Percentiles rank a stretch among this genome's conserved stretches.
These are phyloP conservation scores for Neopestalotiopsis clavispora DNA, from an alignment of 2,329 filamentous ascomycete species.

Conservation along the genomic window DNA sequence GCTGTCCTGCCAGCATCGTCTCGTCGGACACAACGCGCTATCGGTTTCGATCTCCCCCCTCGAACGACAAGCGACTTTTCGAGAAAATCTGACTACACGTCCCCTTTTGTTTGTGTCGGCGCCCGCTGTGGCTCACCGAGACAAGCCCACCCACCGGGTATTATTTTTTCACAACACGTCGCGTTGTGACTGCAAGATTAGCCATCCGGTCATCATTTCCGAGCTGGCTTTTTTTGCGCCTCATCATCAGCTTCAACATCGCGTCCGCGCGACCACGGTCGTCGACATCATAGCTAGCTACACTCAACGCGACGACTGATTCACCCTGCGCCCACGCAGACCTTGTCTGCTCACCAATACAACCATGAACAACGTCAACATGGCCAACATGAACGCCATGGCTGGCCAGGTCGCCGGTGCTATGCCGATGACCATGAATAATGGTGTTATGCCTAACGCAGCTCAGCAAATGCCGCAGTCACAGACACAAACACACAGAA, in stretches of 20 bases:
- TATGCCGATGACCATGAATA: conserved; percentile 69
- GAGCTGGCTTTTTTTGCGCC: conserved; percentile 12
- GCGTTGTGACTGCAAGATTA: background rate
- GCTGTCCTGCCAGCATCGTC: background rate
- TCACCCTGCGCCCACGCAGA: conserved; percentile 33
- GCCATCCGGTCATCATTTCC: conserved; percentile 2
- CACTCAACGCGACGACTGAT: conserved; percentile 12
- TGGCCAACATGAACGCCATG: conserved; percentile 74
- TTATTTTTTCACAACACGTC: conserved; percentile 15
- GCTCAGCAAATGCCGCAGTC: conserved; percentile 26
- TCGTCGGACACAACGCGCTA: background rate
- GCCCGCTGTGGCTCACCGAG: conserved; percentile 16
- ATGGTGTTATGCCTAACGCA: conserved; percentile 42
- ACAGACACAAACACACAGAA: conserved; percentile 44
- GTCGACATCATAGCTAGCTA: background rate
- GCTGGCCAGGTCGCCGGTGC: conserved; percentile 66
- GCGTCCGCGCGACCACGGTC: conserved; percentile 5
- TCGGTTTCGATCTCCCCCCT: background rate
- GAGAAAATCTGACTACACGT: background rate
- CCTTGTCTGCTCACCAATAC: conserved; percentile 42
- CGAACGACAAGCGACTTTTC: conserved; percentile 10
- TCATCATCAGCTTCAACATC: conserved; percentile 12
- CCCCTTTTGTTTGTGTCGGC: conserved; percentile 12
- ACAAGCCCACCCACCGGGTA: conserved; percentile 14
- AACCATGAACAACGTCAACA: conserved; percentile 67